Evolutionary conservation across 352 stramenopile genomes (phyloP).

Genomic region (Thalassiosira mediterranea): DNA sequence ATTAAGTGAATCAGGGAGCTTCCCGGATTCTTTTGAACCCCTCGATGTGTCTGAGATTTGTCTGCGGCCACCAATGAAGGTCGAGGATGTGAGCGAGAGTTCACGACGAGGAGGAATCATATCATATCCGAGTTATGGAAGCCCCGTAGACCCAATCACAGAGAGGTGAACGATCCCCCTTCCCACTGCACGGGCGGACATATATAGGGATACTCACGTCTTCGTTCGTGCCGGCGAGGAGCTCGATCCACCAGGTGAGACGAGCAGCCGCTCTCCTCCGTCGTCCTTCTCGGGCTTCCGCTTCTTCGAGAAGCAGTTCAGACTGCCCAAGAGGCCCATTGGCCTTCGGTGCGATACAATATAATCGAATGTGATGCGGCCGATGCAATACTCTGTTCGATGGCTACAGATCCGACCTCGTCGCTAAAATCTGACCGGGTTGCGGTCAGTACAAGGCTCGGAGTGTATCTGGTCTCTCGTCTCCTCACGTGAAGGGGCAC

Average conservation of each 20-base stretch:
- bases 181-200: not conserved
- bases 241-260: not conserved
- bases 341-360: too few relatives aligned
- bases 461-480: too few relatives aligned
- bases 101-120: too few relatives aligned
- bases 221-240: not conserved
- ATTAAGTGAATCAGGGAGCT: not conserved
- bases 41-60: not conserved
- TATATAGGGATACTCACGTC: not conserved
- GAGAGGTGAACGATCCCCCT: not conserved
- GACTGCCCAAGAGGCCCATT: not conserved
- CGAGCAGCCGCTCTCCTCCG: not conserved
- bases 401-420: too few relatives aligned
- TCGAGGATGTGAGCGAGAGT: too few relatives aligned
- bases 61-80: not conserved
- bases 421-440: too few relatives aligned
- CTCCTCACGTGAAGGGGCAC: too few relatives aligned
- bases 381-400: too few relatives aligned
- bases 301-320: conserved; percentile 9
- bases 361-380: too few relatives aligned
- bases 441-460: too few relatives aligned
- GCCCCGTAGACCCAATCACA: too few relatives aligned
- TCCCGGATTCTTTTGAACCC: not conserved
- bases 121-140: too few relatives aligned
- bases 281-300: conserved; percentile 1